Conservation (phyloP, 2,329 filamentous ascomycete species). For the Exophiala dermatitidis region DNA sequence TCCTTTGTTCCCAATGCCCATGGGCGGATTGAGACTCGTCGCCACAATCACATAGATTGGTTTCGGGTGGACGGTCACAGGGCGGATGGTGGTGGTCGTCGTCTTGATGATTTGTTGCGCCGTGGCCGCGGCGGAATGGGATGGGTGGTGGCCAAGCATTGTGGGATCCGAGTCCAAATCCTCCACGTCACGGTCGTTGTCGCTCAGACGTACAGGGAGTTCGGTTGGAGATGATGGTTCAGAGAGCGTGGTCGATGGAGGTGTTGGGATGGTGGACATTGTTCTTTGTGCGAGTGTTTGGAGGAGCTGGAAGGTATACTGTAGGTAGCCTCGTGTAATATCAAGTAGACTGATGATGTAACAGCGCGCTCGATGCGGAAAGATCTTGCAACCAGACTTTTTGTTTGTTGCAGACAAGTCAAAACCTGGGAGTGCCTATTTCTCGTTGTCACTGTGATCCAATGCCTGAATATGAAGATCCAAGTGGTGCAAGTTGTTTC, state of each 20-base stretch:
- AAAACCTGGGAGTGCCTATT: too few relatives aligned
- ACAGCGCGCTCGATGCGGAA: too few relatives aligned
- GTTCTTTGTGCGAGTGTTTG: neutral
- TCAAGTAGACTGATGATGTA: too few relatives aligned
- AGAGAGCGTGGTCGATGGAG: conserved; percentile 22
- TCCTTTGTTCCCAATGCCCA: conserved; percentile 79
- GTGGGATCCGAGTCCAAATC: conserved; percentile 3
- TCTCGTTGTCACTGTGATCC: too few relatives aligned
- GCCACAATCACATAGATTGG: conserved; percentile 28
- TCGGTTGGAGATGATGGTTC: conserved; percentile 24
- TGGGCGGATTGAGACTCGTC: conserved; percentile 63
- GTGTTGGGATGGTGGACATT: conserved; percentile 21
- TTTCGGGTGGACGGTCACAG: conserved; percentile 18
- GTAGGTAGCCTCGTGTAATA: too few relatives aligned
- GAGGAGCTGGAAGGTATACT: too few relatives aligned
- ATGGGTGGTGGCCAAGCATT: neutral
- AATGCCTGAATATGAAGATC: too few relatives aligned
- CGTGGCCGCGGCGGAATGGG: neutral
- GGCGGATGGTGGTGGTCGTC: conserved; percentile 17
- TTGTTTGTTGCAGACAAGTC: too few relatives aligned
- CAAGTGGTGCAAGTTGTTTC: too few relatives aligned
- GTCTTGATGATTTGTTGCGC: conserved; percentile 20
- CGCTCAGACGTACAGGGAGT: conserved; percentile 2
- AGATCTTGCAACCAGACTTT: too few relatives aligned
- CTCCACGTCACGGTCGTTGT: neutral